Base-by-base conservation (phyloP, 352 stramenopile species). In the Peronospora belbahrii region DNA sequence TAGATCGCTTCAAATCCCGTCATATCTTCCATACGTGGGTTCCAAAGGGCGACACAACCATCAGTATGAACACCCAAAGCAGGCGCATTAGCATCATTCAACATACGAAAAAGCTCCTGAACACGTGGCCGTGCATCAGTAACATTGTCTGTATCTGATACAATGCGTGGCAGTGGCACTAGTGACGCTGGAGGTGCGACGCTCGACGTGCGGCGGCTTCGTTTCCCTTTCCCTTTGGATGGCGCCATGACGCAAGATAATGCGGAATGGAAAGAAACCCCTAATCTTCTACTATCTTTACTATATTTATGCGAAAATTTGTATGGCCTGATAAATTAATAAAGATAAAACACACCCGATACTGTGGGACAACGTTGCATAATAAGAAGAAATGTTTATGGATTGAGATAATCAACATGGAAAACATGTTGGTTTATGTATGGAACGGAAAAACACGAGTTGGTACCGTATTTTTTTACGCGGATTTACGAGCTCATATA, bases 11-110 rank as follows among this genome's bases (percentile, higher is more conserved):
- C 40, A 28, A 81, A 82, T 34, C 77, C 70, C 42, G 72, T 88
- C 32, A 88, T 70, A 11, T 65, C 60, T 37, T 47, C 67, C 56
- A 84, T 56, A 27, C 60, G 62, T 27, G 48, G 52, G 62, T 89
- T 89, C 78, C 78, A 89, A 42, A 84, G 51, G 48, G 62, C 79
- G 39, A 89, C 69, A 33, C 50, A 7, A 20, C 74, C 75, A 32
- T 79, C 55, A 2, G 59, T 25, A 19, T 70, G 65, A 20, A 88
- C 60, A 30, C 71, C 78, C 11, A 89, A 50, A 13, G 83, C 78
- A 0, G 79, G 72, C 31, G 74, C 70, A 42, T 83, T 83, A 18
- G 81, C 76, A n/a, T 74, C 77, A 20, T 76, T 49, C 25, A 92
- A 64, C 43, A 88, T 56, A 20, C 49, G 48, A 25, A 64, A 59